Evolutionary conservation across 345 rosid species (phyloP).

Genomic region (Populus euphratica): DNA sequence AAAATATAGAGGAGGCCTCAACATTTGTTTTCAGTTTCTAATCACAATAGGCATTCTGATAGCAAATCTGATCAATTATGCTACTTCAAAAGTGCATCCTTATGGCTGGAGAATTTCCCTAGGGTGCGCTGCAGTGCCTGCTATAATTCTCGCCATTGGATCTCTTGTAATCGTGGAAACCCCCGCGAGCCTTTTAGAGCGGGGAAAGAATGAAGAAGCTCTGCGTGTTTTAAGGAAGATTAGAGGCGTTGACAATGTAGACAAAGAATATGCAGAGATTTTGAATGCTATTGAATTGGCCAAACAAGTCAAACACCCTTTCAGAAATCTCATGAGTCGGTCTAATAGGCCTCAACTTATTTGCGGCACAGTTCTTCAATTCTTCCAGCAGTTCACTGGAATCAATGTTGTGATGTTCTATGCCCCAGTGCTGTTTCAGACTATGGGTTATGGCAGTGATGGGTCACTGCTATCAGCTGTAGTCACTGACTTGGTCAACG

Average conservation of each 20-base stretch:
- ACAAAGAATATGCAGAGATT: conserved; percentile 43
- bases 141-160: conserved; percentile 48
- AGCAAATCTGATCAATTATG: conserved; percentile 49
- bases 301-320: conserved; percentile 42
- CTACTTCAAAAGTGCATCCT: conserved; percentile 29
- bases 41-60: conserved; percentile 61
- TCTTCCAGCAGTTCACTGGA: conserved; percentile 73
- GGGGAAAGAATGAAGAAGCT: conserved; percentile 41
- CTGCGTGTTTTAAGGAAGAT: conserved; percentile 34
- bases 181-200: conserved; percentile 60
- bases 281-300: conserved; percentile 39
- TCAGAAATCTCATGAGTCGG: conserved; percentile 31
- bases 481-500: conserved; percentile 33
- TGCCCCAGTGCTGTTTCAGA: conserved; percentile 51
- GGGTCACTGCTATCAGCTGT: conserved; percentile 46
- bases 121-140: conserved; percentile 62
- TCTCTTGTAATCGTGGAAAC: conserved; percentile 57
- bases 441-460: conserved; percentile 40
- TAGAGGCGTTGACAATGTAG: conserved; percentile 49
- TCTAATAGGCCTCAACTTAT: conserved; percentile 42
- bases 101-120: conserved; percentile 66
- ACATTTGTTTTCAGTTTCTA: conserved; percentile 60
- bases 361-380: conserved; percentile 45
- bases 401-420: conserved; percentile 57
- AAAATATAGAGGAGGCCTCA: conserved; percentile 59